Evolutionary conservation across 441 rosid genomes (phyloP), one percentile per base, ranked within the genome.

Genomic region (Macaranga tanarius): DNA sequence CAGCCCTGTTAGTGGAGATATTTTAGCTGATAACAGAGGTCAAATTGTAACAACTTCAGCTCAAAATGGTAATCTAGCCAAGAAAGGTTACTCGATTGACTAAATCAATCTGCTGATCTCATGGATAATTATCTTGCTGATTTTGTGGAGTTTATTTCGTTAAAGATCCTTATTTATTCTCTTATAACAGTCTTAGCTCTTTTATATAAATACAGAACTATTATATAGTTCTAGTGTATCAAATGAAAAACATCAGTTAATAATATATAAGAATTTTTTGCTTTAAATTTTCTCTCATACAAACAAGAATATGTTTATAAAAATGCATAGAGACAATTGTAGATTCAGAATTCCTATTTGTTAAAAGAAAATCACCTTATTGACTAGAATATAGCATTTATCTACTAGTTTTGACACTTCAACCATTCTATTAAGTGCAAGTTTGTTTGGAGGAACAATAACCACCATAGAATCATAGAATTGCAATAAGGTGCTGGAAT

Each of bases 351-450:
- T 40, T 58, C 50, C 13, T 38, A 63, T 66, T 67, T 13, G 65
- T 59, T 57, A 67, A 70, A 70, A 34, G 72, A n/a, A 22, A 19
- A 17, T 69, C 73, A 92, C 98, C 97, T 95, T 95, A 84, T 84
- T 93, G 56, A 84, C 85, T 28, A 85, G 77, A 79, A 86, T 80
- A 65, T 88, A 89, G 82, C 82, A 87, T 61, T 84, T 83, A 55
- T 91, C 92, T 52, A 89, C 94, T 60, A 95, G 83, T 70, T 91
- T 92, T 5, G 97, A 93, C 60, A 95, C 87, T 66, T 98, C 99
- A 74, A 89, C 94, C 97, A 89, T 91, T 67, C 97, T 93, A 44
- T 90, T 98, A 77, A 97, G 89, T 9, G 95, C 93, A 40, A 87
- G 71, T 84, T 88, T 95, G 80, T 88, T 88, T 13, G 97, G 98